phyloP scores from a whole-genome alignment of 2,329 filamentous ascomycete species.

The Exophiala sp. region DNA sequence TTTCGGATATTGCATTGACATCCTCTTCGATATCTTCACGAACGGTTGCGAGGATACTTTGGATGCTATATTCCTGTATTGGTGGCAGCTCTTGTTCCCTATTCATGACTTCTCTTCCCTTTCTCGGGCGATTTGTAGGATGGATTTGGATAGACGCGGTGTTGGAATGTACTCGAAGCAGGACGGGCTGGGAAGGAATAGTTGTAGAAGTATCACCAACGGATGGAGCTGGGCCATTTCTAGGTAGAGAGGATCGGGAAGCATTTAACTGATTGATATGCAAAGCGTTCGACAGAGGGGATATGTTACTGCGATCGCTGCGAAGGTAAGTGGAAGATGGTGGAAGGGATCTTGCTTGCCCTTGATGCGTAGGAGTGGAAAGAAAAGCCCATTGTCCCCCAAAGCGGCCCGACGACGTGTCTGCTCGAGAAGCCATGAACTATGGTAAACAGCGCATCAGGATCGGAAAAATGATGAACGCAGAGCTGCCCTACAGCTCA shows the following conservation, averaged over 20 bases:
- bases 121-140: slow-evolving; percentile 34
- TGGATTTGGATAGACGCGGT: slow-evolving; percentile 33
- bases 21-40: slow-evolving; percentile 57
- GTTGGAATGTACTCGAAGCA: slow-evolving; percentile 43
- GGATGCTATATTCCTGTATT: slow-evolving; percentile 54
- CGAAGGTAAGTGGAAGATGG: slow-evolving; percentile 27
- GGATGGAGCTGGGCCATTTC: slow-evolving; percentile 21
- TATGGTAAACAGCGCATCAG: slow-evolving; percentile 24
- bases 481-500: slow-evolving; percentile 1
- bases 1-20: slow-evolving; percentile 61
- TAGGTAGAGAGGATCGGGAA: slow-evolving; percentile 25
- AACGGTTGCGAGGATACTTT: slow-evolving; percentile 53
- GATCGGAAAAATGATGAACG: slow-evolving; percentile 1
- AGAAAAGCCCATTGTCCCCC: slow-evolving; percentile 28
- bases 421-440: slow-evolving; percentile 25
- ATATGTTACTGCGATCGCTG: slow-evolving; percentile 27
- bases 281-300: slow-evolving; percentile 21
- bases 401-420: slow-evolving; percentile 29
- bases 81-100: slow-evolving; percentile 40
- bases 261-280: slow-evolving; percentile 24
- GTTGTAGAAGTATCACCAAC: slow-evolving; percentile 30
- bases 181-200: slow-evolving; percentile 41
- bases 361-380: slow-evolving; percentile 16
- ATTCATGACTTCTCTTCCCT: slow-evolving; percentile 32
- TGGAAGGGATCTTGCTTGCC: slow-evolving; percentile 26